Base-by-base conservation (phyloP, 1,284 basidiomycete genomes). In the Grifola frondosa region DNA sequence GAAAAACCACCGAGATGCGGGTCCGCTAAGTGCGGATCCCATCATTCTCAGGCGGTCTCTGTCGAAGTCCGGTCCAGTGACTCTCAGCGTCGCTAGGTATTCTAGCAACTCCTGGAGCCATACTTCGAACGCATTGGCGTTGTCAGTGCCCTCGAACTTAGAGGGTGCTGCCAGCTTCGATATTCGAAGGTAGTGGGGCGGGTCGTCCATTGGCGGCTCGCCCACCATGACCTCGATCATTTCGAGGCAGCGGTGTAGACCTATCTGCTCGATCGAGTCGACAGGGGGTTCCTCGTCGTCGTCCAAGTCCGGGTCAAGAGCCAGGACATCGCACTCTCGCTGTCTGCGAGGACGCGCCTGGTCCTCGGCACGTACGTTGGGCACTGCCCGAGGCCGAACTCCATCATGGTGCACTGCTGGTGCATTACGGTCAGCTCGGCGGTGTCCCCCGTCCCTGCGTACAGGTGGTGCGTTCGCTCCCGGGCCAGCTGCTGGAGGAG, bases 181-280 rank as follows among this genome's bases (percentile, higher is more conserved):
- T 10, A 37, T 8, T 19, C 20, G 15, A 8, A 37, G 35, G n/a
- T 37, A 37, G 2, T 23, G 24, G 12, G 35, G 35, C 6, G 35
- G 23, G 4, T n/a, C 8, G 15, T n/a, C 9, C 10, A 26, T 37
- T 6, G 35, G n/a, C 16, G 25, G 24, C 23, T 37, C 24, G 5
- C 35, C 24, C 9, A 37, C 35, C 35, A 37, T 37, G 4, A 26
- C 15, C 15, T 28, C 13, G n/a, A 37, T 37, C 23, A 37, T 25
- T 10, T n/a, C 16, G 17, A 32, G 16, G 11, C 17, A 10, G 5
- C 4, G 31, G 12, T 32, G 31, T 15, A 32, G 16, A 3, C 21
- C 31, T 32, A 32, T 20, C 5, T 12, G 11, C 13, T 32, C 31
- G n/a, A n/a, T n/a, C n/a, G n/a, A n/a, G n/a, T n/a, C n/a, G n/a